Base-by-base conservation (phyloP, 352 stramenopile species). In the Pythium folliculosum region DNA sequence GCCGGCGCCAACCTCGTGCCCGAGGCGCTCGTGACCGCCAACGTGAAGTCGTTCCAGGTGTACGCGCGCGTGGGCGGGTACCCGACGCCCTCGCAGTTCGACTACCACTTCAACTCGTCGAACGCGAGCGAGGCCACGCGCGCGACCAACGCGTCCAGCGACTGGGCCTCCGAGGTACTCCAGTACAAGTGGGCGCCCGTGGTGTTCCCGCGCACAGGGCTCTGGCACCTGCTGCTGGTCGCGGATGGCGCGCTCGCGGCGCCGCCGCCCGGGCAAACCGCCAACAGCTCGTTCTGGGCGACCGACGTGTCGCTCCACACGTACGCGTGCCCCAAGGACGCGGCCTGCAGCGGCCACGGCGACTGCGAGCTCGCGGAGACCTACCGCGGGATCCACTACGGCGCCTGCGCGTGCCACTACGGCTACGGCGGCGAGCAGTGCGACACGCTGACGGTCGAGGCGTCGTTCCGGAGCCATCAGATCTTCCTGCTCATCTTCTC, bases 381-480 rank as follows among this genome's bases (percentile, higher is more conserved):
- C 22, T 79, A 81, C 47, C 59, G 67, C 38, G 72, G 72, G 16
- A 56, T 81, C 23, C 48, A 59, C 27, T 81, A 81, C 59, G 72
- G 75, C 45, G 21, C 49, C 30, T 81, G 75, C 56, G 47, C 49
- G 43, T 81, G 75, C 53, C 51, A 78, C 25, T 81, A 77, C 50
- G 75, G 75, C 45, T 81, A 68, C 65, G 75, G 71, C 40, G 75
- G 75, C 16, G 64, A 71, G 21, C 69, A 77, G 22, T 81, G 75
- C 45, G 59, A 72, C 27, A 37, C 43, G 14, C 62, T 35, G 14
- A 72, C 71, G 5, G 10, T 77, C 37, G 45, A 64, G 17, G 27
- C 40, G 14, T 45, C 49, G 19, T 65, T 68, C 51, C 75, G 75
- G 22, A 47, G 16, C n/a, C 37, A 65, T 32, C 75, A 76, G 44